Conservation (phyloP, 2,329 filamentous ascomycete species). For the Fusarium phyllophilum region DNA sequence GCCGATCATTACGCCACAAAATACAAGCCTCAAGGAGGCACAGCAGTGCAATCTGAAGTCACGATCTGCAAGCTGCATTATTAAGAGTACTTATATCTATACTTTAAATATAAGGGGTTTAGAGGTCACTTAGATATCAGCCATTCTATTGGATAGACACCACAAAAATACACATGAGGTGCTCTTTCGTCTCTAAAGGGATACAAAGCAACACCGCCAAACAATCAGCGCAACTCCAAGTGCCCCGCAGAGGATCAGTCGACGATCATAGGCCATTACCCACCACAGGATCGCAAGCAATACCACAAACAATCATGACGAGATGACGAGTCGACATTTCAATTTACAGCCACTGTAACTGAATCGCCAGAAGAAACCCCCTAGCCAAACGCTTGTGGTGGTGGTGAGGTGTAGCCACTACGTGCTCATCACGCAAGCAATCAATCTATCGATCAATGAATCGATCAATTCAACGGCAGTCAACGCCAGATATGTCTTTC, state of each 20-base stretch:
- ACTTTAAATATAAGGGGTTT: too few relatives aligned
- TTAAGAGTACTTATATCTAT: too few relatives aligned
- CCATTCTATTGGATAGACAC: too few relatives aligned
- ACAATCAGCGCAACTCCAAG: slow-evolving; percentile 1
- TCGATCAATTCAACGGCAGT: slow-evolving; percentile 18
- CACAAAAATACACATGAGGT: too few relatives aligned
- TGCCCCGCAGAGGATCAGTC: slow-evolving; percentile 31
- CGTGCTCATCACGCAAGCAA: slow-evolving; percentile 18
- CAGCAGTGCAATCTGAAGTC: too few relatives aligned
- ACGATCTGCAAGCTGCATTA: too few relatives aligned
- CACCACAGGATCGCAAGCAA: slow-evolving; percentile 27
- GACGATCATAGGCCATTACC: slow-evolving; percentile 24
- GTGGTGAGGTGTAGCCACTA: slow-evolving; percentile 17
- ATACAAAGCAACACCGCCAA: not conserved
- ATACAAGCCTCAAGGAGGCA: too few relatives aligned
- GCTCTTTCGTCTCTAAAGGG: too few relatives aligned
- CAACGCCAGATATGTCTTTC: slow-evolving; percentile 23
- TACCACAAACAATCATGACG: slow-evolving; percentile 17
- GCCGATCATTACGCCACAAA: too few relatives aligned
- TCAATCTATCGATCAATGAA: slow-evolving; percentile 13
- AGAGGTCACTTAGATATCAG: too few relatives aligned
- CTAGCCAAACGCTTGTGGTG: slow-evolving; percentile 1
- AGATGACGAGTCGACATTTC: slow-evolving; percentile 23
- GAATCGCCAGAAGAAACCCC: slow-evolving; percentile 3
- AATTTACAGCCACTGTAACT: slow-evolving; percentile 1